Percentiles rank a stretch among this genome's conserved stretches.
These are phyloP conservation scores for Quercus phellos DNA, from an alignment of 331 rosid species.

Conservation along the genomic window DNA sequence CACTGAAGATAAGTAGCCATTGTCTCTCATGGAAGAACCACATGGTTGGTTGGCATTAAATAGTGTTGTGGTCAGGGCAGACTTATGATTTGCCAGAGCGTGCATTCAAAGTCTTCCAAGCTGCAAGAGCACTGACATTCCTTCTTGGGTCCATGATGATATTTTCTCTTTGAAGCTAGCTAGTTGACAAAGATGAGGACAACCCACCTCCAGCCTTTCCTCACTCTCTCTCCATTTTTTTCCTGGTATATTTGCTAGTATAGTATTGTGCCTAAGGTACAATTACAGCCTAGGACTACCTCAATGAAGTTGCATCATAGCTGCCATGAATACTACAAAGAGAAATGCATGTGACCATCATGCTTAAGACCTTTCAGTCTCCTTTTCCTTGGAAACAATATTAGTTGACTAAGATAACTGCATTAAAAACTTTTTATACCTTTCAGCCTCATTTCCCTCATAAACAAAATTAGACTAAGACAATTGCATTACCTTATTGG, in stretches of 20 bases:
- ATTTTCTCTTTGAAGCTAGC: slow-evolving; percentile 35
- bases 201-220: slow-evolving; percentile 2
- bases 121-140: slow-evolving; percentile 28
- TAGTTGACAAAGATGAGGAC: slow-evolving; percentile 17
- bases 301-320: not conserved
- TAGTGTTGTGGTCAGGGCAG: slow-evolving; percentile 21
- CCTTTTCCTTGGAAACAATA: not conserved
- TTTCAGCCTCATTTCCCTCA: not conserved
- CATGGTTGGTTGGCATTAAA: slow-evolving; percentile 27
- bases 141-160: slow-evolving; percentile 27
- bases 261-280: not conserved
- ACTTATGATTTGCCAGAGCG: slow-evolving; percentile 29
- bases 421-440: not conserved
- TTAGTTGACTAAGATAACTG: not conserved
- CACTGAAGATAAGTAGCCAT: slow-evolving; percentile 36
- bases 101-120: slow-evolving; percentile 29
- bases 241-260: not conserved
- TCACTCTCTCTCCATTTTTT: not conserved
- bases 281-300: slow-evolving; percentile 9
- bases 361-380: not conserved
- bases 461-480: not conserved
- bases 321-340: not conserved
- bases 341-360: slow-evolving; percentile 19
- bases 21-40: slow-evolving; percentile 20
- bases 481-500: not conserved